Conservation (phyloP, 106 monocot species). For the Vanilla planifolia region DNA sequence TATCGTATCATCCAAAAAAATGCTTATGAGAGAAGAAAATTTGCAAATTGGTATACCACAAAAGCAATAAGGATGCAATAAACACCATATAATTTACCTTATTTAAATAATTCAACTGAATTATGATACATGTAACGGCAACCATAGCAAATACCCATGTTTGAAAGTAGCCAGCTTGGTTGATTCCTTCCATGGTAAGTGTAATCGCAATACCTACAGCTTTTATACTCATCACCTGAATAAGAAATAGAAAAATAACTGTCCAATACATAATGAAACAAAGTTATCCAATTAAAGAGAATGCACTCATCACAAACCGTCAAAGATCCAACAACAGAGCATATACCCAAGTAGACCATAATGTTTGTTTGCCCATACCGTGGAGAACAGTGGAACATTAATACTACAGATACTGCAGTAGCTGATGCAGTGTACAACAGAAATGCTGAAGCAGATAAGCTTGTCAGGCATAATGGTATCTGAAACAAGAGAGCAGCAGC, state of each 20-base stretch:
- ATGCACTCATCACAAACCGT: slow-evolving; percentile 34
- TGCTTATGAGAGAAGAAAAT: no score
- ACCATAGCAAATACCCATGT: slow-evolving; percentile 87
- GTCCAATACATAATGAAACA: not conserved
- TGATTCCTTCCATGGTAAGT: slow-evolving; percentile 83
- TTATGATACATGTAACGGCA: slow-evolving; percentile 57
- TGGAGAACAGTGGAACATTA: slow-evolving; percentile 73
- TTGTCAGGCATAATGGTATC: not conserved
- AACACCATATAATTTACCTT: slow-evolving; percentile 36
- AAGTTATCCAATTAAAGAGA: not conserved
- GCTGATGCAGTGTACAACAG: slow-evolving; percentile 63
- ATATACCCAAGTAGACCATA: slow-evolving; percentile 81
- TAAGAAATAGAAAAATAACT: not conserved
- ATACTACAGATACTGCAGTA: slow-evolving; percentile 54
- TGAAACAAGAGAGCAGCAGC: slow-evolving; percentile 1
- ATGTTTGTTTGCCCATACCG: slow-evolving; percentile 85
- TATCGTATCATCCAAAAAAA: no score
- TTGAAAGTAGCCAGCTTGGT: slow-evolving; percentile 77
- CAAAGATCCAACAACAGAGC: slow-evolving; percentile 82
- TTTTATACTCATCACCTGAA: slow-evolving; percentile 91
- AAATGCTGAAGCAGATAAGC: slow-evolving; percentile 45
- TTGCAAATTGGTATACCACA: not conserved
- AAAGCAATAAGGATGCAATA: not conserved
- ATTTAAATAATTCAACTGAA: slow-evolving; percentile 90
- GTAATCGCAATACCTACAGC: slow-evolving; percentile 93